Percentiles rank a stretch among this genome's conserved stretches.
Evolutionary conservation across 78 protist genomes (phyloP).

Genomic region (Chrysochromulina parva): DNA sequence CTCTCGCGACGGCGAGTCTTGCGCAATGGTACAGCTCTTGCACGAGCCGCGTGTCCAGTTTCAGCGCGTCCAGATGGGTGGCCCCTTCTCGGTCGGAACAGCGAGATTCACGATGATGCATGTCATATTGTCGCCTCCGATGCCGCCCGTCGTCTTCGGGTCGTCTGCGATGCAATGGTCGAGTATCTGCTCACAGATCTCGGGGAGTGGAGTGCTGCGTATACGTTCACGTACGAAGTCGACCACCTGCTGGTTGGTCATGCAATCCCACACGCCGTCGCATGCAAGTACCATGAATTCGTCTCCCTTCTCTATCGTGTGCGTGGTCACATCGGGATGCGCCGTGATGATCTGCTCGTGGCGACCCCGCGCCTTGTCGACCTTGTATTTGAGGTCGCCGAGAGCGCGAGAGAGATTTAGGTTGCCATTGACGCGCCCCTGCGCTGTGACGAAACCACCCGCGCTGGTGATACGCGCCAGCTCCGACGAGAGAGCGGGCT

Average conservation of each 20-base stretch:
- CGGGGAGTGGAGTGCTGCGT: too few species aligned
- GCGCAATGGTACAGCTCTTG: too few species aligned
- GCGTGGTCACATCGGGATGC: background rate
- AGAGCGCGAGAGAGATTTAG: background rate
- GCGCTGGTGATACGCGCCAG: conserved; percentile 2
- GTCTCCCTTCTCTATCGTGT: background rate
- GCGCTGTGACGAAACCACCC: conserved; percentile 29
- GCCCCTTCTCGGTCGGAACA: too few species aligned
- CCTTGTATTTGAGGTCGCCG: background rate
- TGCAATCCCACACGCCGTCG: conserved; percentile 38
- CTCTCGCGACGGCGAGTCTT: too few species aligned
- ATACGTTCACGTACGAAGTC: conserved; percentile 28
- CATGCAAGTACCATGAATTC: conserved; percentile 26
- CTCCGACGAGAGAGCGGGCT: conserved; percentile 12
- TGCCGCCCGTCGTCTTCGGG: too few species aligned
- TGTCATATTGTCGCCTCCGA: too few species aligned
- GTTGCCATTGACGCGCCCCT: conserved; percentile 45
- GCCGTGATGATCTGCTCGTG: background rate
- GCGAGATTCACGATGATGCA: too few species aligned
- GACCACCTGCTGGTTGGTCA: conserved; percentile 11
- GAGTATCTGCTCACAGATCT: too few species aligned
- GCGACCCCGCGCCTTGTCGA: background rate
- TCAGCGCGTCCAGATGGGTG: too few species aligned
- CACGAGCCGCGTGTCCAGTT: too few species aligned
- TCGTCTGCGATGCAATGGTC: too few species aligned